A percentile compares a stretch with the other conserved stretches of the same genome.
phyloP scores from a whole-genome alignment of 257 asterid genomes.

The Solanum chiquidenum region DNA sequence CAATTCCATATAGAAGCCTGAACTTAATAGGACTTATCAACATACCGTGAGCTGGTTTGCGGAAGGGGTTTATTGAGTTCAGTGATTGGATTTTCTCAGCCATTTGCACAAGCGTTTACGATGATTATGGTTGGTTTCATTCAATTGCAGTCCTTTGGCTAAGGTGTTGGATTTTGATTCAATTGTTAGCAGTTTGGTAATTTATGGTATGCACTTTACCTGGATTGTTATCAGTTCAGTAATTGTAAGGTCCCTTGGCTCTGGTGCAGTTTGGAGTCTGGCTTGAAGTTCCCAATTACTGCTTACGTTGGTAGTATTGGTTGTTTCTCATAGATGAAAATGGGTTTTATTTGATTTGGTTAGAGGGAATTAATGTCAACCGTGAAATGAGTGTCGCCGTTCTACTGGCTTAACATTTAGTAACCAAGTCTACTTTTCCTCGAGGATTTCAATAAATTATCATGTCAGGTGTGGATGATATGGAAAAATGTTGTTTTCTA shows the following conservation, averaged over 20 bases:
- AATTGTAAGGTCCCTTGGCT: background rate
- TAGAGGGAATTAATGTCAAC: background rate
- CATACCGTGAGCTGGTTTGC: background rate
- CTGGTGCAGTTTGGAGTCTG: conserved; percentile 1
- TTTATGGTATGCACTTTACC: background rate
- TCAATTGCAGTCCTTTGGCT: background rate
- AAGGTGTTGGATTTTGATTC: conserved; percentile 6
- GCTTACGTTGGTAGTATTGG: conserved; percentile 1
- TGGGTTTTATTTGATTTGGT: conserved; percentile 1
- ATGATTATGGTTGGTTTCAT: background rate
- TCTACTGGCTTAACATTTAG: conserved; percentile 17
- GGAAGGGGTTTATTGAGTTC: background rate
- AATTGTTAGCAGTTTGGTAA: conserved; percentile 11
- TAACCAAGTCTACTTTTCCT: conserved; percentile 6
- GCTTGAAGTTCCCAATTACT: background rate
- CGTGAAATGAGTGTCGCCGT: conserved; percentile 7
- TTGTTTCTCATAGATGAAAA: background rate
- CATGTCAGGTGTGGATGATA: conserved; percentile 20
- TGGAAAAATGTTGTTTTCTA: conserved; percentile 11
- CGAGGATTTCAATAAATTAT: conserved; percentile 8
- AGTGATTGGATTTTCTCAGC: background rate
- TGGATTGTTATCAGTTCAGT: conserved; percentile 13
- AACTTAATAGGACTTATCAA: conserved; percentile 2
- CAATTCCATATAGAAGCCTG: background rate
- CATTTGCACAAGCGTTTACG: background rate